Evolutionary conservation across 116 monocot species (phyloP).

Genomic region (Phalaenopsis hybrid): DNA sequence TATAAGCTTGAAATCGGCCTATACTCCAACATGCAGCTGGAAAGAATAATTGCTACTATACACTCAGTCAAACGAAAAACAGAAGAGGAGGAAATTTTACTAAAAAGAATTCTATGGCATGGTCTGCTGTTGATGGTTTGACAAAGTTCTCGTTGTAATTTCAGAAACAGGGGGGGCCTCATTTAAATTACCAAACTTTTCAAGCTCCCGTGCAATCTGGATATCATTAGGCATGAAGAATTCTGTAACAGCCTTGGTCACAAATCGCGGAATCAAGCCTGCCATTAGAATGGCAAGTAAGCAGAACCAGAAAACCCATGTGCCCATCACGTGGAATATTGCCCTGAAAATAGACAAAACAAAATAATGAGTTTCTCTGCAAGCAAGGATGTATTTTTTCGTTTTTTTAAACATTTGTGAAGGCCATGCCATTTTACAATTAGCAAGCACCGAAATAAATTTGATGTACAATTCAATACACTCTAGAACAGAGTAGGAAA

Average conservation of each 20-base stretch:
- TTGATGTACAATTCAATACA: not conserved
- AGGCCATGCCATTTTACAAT: not conserved
- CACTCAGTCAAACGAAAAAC: conserved; percentile 21
- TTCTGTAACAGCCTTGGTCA: conserved; percentile 36
- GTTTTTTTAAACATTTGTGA: not conserved
- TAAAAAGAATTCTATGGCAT: conserved; percentile 20
- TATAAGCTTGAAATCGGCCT: conserved; percentile 24
- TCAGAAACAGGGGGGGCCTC: not conserved
- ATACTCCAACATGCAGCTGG: conserved; percentile 27
- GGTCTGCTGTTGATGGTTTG: conserved; percentile 10
- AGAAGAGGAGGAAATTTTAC: not conserved
- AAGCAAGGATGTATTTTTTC: not conserved
- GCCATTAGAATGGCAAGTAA: conserved; percentile 36
- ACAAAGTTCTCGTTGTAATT: conserved; percentile 30
- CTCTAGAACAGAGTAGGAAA: too few species aligned
- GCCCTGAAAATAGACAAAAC: conserved; percentile 44
- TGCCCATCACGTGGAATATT: conserved; percentile 61
- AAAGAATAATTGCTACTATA: conserved; percentile 60
- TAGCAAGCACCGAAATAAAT: not conserved
- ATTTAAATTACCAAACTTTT: conserved; percentile 34
- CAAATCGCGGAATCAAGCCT: conserved; percentile 67
- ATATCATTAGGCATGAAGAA: conserved; percentile 55
- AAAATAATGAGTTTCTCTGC: not conserved
- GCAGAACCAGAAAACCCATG: conserved; percentile 59
- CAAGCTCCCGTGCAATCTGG: conserved; percentile 65